phyloP scores from a whole-genome alignment of 305 asterid genomes.

The Fraxinus dipetala region DNA sequence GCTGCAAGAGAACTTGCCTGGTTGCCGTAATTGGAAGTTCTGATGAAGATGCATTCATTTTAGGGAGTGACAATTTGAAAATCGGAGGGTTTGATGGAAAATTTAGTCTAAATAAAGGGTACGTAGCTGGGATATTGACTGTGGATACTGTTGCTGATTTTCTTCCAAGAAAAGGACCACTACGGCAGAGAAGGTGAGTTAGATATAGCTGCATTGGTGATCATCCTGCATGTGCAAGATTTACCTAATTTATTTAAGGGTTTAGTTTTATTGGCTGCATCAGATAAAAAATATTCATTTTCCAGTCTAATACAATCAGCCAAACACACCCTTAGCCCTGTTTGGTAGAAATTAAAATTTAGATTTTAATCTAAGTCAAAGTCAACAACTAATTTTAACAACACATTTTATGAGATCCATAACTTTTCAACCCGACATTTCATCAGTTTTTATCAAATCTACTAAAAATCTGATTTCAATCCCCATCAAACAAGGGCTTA shows the following conservation, averaged over 20 bases:
- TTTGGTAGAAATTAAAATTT: no score
- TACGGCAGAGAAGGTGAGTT: constrained; percentile 71
- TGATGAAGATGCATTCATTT: constrained; percentile 43
- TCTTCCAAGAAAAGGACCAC: constrained; percentile 83
- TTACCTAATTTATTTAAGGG: neutral
- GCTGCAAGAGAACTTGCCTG: constrained; percentile 79
- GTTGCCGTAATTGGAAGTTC: constrained; percentile 67
- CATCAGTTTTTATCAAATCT: no score
- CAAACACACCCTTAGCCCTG: neutral
- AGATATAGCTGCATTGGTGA: neutral
- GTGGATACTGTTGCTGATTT: constrained; percentile 91
- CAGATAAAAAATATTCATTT: neutral
- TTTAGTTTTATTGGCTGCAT: neutral
- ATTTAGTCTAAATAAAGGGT: constrained; percentile 62
- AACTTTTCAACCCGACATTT: no score
- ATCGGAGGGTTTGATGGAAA: constrained; percentile 61
- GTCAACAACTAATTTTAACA: no score
- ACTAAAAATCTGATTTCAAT: no score
- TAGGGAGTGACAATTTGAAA: constrained; percentile 60
- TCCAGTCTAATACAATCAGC: neutral
- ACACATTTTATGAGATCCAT: no score
- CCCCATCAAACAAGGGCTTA: no score
- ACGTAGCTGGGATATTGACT: constrained; percentile 78
- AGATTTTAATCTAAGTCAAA: no score
- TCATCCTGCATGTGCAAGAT: neutral